Conservation (phyloP, 2,329 filamentous ascomycete species). For the Sporothrix euskadiensis region DNA sequence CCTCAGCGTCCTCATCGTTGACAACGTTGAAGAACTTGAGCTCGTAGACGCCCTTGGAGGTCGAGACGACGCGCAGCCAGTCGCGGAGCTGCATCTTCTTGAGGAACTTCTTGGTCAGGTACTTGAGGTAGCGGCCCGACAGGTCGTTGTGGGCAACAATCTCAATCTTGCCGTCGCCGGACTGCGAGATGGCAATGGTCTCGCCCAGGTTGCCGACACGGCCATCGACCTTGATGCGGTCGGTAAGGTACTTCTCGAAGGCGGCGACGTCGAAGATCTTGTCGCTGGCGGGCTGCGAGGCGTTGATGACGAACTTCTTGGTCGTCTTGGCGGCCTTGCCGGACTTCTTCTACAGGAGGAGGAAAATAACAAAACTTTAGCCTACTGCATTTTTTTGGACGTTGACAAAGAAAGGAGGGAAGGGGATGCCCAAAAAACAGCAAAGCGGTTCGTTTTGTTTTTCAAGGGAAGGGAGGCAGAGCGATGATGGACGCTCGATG, state of each 20-base stretch:
- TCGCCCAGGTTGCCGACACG: slow-evolving; percentile 98
- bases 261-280: slow-evolving; percentile 99
- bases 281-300: slow-evolving; percentile 94
- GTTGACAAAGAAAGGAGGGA: neutral
- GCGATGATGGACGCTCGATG: neutral
- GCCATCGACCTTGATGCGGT: slow-evolving; percentile 99
- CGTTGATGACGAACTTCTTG: slow-evolving; percentile 99
- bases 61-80: slow-evolving; percentile 98
- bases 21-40: slow-evolving; percentile 99
- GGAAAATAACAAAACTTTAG: slow-evolving; percentile 63
- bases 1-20: slow-evolving; percentile 95
- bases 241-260: slow-evolving; percentile 99
- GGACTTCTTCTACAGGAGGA: slow-evolving; percentile 62
- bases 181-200: slow-evolving; percentile 82
- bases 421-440: slow-evolving; percentile 68
- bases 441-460: slow-evolving; percentile 70
- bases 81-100: slow-evolving; percentile 99
- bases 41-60: slow-evolving; percentile 97
- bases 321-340: slow-evolving; percentile 71
- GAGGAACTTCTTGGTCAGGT: slow-evolving; percentile 99
- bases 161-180: slow-evolving; percentile 96
- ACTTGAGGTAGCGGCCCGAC: slow-evolving; percentile 99
- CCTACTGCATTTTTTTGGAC: slow-evolving; percentile 81
- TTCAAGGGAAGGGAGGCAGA: neutral
- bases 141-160: slow-evolving; percentile 96